Conservation (phyloP, 1,284 basidiomycete genomes). For the Mrakiaceae sp. region DNA sequence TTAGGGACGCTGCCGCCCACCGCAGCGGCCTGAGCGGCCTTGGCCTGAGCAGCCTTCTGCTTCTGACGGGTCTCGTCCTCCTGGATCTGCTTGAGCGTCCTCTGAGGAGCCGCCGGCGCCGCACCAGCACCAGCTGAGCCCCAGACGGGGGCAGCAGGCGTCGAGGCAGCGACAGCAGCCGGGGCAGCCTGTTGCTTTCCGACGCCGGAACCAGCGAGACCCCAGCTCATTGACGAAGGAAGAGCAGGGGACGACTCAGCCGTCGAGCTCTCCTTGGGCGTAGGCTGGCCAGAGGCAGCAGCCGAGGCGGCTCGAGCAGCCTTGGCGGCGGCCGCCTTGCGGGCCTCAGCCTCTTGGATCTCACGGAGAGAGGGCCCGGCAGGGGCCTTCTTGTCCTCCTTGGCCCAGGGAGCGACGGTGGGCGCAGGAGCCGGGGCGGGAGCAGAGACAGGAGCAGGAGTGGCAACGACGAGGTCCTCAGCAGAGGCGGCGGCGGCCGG, state of each 20-base stretch:
- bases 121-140: constrained; percentile 34
- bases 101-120: constrained; percentile 49
- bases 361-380: constrained; percentile 67
- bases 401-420: constrained; percentile 33
- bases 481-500: constrained; percentile 17
- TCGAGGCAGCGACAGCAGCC: constrained; percentile 44
- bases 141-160: constrained; percentile 43
- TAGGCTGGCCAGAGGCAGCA: constrained; percentile 30
- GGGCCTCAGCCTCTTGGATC: constrained; percentile 85
- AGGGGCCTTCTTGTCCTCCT: constrained; percentile 38
- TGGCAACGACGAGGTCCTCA: constrained; percentile 1
- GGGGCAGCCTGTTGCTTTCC: constrained; percentile 24
- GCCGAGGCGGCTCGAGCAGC: constrained; percentile 41
- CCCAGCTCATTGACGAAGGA: constrained; percentile 32
- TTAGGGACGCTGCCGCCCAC: constrained; percentile 37
- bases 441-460: constrained; percentile 2
- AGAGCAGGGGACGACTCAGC: constrained; percentile 27
- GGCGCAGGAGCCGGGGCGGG: constrained; percentile 20
- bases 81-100: constrained; percentile 96
- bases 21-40: constrained; percentile 21
- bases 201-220: constrained; percentile 37
- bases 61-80: constrained; percentile 88
- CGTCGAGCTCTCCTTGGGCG: neutral
- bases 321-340: constrained; percentile 51
- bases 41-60: constrained; percentile 39